These are phyloP conservation scores for Cladosporium sp. DNA, from an alignment of 2,329 filamentous ascomycete species.

Conservation along the genomic window DNA sequence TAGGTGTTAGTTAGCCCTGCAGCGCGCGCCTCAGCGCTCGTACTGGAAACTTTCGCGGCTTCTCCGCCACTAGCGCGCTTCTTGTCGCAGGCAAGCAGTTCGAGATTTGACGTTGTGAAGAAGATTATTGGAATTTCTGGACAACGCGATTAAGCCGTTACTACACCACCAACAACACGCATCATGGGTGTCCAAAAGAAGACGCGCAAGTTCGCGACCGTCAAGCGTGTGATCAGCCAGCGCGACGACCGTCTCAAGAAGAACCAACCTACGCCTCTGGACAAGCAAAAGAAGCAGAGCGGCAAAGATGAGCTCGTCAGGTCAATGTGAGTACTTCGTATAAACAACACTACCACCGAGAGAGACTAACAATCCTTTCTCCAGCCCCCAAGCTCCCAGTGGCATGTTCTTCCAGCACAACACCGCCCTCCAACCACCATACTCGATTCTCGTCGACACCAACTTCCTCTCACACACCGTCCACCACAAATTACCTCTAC, in stretches of 20 bases:
- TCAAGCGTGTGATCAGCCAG: slow-evolving; percentile 81
- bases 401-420: slow-evolving; percentile 90
- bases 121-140: neutral
- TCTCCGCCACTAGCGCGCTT: slow-evolving; percentile 11
- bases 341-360: neutral
- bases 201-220: slow-evolving; percentile 85
- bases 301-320: slow-evolving; percentile 65
- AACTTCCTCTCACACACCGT: slow-evolving; percentile 92
- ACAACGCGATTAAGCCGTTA: neutral
- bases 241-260: slow-evolving; percentile 80
- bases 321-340: slow-evolving; percentile 59
- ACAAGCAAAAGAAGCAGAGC: slow-evolving; percentile 57
- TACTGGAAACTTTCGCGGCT: neutral
- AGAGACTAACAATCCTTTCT: neutral
- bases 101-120: slow-evolving; percentile 10
- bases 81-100: neutral
- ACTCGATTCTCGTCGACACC: slow-evolving; percentile 79
- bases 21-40: neutral
- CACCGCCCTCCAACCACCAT: slow-evolving; percentile 80
- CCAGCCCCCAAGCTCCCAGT: slow-evolving; percentile 38
- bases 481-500: slow-evolving; percentile 82
- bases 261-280: slow-evolving; percentile 70
- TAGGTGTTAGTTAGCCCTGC: neutral
- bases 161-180: neutral
- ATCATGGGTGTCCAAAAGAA: slow-evolving; percentile 85